Percentiles rank a stretch among this genome's conserved stretches.
phyloP scores from a whole-genome alignment of 768 basidiomycete species.

The Cystoderma amianthinum region DNA sequence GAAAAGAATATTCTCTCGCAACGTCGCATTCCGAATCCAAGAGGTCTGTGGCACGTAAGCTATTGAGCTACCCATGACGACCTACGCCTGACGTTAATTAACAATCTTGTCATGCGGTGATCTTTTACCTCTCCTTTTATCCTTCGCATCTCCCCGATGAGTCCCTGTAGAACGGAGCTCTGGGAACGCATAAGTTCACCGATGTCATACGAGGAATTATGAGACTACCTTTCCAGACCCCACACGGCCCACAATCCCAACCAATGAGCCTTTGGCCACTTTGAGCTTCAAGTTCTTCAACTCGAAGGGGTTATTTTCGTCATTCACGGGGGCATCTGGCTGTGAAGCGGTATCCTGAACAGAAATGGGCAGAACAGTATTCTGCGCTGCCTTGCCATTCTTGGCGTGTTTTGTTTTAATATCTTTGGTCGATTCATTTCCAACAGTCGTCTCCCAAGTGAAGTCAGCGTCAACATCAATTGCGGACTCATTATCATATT shows the following conservation, averaged over 20 bases:
- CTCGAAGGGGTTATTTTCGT: constrained; percentile 41
- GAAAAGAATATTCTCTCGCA: constrained; percentile 72
- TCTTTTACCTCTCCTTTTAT: constrained; percentile 43
- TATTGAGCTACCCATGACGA: constrained; percentile 45
- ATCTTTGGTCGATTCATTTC: too few species aligned
- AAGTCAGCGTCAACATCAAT: constrained; percentile 45
- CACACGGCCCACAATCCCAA: constrained; percentile 70
- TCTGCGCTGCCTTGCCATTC: constrained; percentile 11
- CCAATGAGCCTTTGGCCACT: constrained; percentile 49
- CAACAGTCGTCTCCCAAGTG: constrained; percentile 36
- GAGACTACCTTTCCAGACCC: constrained; percentile 64
- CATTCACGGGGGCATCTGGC: constrained; percentile 33
- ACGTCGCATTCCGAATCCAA: constrained; percentile 64
- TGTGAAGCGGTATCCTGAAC: constrained; percentile 11
- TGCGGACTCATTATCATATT: constrained; percentile 26
- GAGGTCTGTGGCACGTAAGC: constrained; percentile 56
- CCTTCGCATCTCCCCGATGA: too few species aligned
- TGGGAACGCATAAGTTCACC: constrained; percentile 12
- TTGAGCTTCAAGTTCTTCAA: constrained; percentile 37
- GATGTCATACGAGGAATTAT: not conserved
- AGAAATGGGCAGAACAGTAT: constrained; percentile 15
- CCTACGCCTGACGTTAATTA: too few species aligned
- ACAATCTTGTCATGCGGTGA: not conserved
- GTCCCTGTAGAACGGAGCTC: too few species aligned
- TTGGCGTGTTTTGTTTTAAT: too few species aligned